These are phyloP conservation scores for Trichoderma endophyticum DNA, from an alignment of 2,329 filamentous ascomycete species.

Conservation along the genomic window DNA sequence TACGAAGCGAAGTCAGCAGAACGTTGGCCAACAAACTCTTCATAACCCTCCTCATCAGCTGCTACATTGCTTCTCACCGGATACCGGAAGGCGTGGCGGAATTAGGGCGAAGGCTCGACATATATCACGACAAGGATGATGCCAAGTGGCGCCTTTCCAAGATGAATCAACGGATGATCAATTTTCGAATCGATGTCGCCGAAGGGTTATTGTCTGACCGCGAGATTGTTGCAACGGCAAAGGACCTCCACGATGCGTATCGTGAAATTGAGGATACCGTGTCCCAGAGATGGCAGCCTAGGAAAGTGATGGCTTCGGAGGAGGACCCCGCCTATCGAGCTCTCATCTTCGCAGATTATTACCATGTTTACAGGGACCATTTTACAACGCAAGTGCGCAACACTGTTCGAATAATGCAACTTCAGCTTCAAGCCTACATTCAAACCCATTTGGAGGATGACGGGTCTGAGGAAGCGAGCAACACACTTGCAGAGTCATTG, in stretches of 20 bases:
- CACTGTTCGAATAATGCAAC: conserved; percentile 23
- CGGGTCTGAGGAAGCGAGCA: not conserved
- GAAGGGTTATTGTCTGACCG: conserved; percentile 14
- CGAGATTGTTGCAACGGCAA: not conserved
- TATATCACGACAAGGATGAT: conserved; percentile 16
- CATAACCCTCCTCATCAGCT: conserved; percentile 19
- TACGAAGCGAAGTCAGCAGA: conserved; percentile 19
- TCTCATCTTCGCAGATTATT: conserved; percentile 20
- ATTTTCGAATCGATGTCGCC: conserved; percentile 20
- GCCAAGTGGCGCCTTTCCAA: conserved; percentile 24
- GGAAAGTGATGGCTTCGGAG: not conserved
- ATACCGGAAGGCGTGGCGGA: conserved; percentile 18
- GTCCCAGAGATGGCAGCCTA: conserved; percentile 19
- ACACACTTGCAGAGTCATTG: not conserved
- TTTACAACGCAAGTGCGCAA: conserved; percentile 26
- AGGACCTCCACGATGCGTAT: not conserved
- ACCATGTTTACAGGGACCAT: conserved; percentile 24
- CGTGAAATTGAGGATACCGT: conserved; percentile 12
- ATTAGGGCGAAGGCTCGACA: conserved; percentile 14
- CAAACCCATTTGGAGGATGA: not conserved
- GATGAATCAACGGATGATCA: conserved; percentile 21
- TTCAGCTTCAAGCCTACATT: conserved; percentile 22
- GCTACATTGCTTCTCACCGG: conserved; percentile 8
- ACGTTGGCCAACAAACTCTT: conserved; percentile 17
- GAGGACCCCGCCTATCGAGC: not conserved